Evolutionary conservation across 2,329 filamentous ascomycete genomes (phyloP).

Genomic region (Apiospora hydei): DNA sequence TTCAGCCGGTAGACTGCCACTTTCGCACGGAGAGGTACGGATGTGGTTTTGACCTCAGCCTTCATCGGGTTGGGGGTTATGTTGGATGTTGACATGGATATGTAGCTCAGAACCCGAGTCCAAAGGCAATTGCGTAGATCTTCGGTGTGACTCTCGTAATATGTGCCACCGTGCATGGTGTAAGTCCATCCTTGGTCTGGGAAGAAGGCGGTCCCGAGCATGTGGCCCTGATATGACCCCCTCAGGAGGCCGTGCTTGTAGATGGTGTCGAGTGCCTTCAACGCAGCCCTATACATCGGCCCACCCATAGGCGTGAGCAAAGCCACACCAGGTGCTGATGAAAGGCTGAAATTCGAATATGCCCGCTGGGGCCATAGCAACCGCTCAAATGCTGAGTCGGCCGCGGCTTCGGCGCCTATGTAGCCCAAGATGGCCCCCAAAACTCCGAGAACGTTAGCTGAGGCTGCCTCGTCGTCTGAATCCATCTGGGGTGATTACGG

Average conservation of each 20-base stretch:
- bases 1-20: slow-evolving; percentile 24
- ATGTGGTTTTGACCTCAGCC: background rate
- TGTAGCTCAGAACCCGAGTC: slow-evolving; percentile 27
- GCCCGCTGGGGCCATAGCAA: slow-evolving; percentile 23
- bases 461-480: background rate
- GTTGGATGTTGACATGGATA: slow-evolving; percentile 24
- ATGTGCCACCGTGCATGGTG: slow-evolving; percentile 21
- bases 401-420: slow-evolving; percentile 22
- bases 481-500: background rate
- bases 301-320: slow-evolving; percentile 12
- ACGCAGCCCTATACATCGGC: slow-evolving; percentile 12
- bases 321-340: background rate
- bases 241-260: slow-evolving; percentile 17
- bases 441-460: slow-evolving; percentile 21
- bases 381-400: background rate
- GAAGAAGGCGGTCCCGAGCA: slow-evolving; percentile 25
- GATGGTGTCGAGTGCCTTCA: background rate
- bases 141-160: slow-evolving; percentile 23
- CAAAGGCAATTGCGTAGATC: slow-evolving; percentile 32
- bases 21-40: background rate
- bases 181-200: slow-evolving; percentile 22
- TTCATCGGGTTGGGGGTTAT: background rate
- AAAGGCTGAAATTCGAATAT: background rate
- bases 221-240: slow-evolving; percentile 21
- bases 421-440: slow-evolving; percentile 24